Percentiles rank a stretch among this genome's conserved stretches.
These are phyloP conservation scores for Trichoderma breve DNA, from an alignment of 2,329 filamentous ascomycete species.

Conservation along the genomic window DNA sequence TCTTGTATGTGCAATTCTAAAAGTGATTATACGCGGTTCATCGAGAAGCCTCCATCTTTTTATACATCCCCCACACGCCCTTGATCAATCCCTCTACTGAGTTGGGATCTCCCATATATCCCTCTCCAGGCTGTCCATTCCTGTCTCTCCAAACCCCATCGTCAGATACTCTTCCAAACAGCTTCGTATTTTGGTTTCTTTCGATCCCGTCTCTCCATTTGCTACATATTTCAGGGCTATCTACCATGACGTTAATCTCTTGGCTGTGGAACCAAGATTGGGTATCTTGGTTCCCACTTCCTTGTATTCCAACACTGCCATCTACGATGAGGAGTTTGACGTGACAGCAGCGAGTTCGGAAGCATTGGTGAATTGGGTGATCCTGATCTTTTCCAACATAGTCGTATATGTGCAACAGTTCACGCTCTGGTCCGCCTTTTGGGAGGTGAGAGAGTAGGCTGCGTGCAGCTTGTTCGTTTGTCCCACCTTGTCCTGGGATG, in stretches of 20 bases:
- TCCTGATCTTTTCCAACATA: constrained; percentile 75
- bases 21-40: not conserved
- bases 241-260: constrained; percentile 74
- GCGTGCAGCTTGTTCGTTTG: constrained; percentile 68
- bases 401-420: constrained; percentile 58
- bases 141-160: constrained; percentile 24
- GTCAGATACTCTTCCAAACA: constrained; percentile 37
- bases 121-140: constrained; percentile 20
- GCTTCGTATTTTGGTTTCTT: constrained; percentile 65
- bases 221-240: constrained; percentile 58
- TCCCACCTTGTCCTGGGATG: constrained; percentile 71
- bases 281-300: constrained; percentile 77
- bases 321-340: constrained; percentile 77
- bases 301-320: constrained; percentile 65
- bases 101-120: constrained; percentile 24
- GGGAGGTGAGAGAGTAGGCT: constrained; percentile 57
- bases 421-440: constrained; percentile 35
- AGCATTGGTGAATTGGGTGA: constrained; percentile 62
- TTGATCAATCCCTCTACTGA: constrained; percentile 21
- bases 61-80: constrained; percentile 22
- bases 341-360: constrained; percentile 68
- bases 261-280: constrained; percentile 78
- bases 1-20: not conserved
- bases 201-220: constrained; percentile 61
- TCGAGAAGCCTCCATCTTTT: constrained; percentile 20